These are phyloP conservation scores for Eragrostis tef DNA, from an alignment of 202 grass and related monocot species.

Conservation along the genomic window DNA sequence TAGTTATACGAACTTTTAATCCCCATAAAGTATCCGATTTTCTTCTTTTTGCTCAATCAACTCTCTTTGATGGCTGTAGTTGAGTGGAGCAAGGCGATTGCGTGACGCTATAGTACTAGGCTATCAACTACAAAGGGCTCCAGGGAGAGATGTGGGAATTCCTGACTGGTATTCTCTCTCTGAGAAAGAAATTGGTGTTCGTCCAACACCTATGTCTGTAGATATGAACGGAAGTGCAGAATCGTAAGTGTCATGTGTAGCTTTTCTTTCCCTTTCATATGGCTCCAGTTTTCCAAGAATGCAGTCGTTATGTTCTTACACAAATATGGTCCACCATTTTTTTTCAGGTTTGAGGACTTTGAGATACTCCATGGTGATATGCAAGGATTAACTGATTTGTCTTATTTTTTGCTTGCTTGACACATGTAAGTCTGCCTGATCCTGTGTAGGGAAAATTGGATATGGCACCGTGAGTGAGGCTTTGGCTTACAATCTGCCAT, in stretches of 20 bases:
- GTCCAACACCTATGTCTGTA: conserved; percentile 40
- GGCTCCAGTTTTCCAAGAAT: conserved; percentile 3
- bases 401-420: conserved; percentile 25
- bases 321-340: conserved; percentile 17
- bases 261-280: background rate
- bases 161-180: conserved; percentile 97
- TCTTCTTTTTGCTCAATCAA: conserved; percentile 1
- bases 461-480: conserved; percentile 97
- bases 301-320: conserved; percentile 15
- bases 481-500: conserved; percentile 95
- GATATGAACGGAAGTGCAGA: conserved; percentile 57
- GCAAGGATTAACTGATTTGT: conserved; percentile 70
- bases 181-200: conserved; percentile 84
- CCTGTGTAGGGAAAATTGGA: conserved; percentile 86
- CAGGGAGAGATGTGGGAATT: conserved; percentile 81
- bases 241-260: conserved; percentile 52
- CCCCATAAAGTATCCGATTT: background rate
- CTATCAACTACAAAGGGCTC: conserved; percentile 91
- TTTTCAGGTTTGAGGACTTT: conserved; percentile 77
- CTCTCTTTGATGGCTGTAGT: conserved; percentile 51
- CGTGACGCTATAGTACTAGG: conserved; percentile 94
- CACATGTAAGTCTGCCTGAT: conserved; percentile 25
- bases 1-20: conserved; percentile 16
- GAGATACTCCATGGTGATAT: conserved; percentile 87
- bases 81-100: conserved; percentile 83